phyloP scores from a whole-genome alignment of 2,329 filamentous ascomycete species.

The Coniochaeta sp. region DNA sequence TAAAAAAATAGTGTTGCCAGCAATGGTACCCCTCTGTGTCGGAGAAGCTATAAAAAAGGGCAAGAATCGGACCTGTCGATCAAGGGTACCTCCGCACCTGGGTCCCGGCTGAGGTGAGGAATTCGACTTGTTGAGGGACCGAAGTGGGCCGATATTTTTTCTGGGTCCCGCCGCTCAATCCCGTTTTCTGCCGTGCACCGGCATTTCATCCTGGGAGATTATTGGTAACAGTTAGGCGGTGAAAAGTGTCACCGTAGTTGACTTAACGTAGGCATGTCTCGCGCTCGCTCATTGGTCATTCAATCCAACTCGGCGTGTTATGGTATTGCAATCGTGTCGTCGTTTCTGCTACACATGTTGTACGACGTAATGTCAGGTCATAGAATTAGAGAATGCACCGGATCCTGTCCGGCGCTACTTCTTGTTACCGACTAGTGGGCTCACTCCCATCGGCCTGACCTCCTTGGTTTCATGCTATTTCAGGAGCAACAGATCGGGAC shows the following conservation, averaged over 20 bases:
- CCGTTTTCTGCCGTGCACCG: background rate
- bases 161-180: background rate
- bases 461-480: background rate
- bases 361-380: background rate
- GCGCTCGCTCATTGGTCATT: background rate
- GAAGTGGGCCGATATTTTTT: constrained; percentile 1
- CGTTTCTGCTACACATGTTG: background rate
- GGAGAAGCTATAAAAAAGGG: background rate
- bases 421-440: background rate
- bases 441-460: background rate
- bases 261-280: no score
- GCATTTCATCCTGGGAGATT: background rate
- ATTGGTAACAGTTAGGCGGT: background rate
- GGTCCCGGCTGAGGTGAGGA: background rate
- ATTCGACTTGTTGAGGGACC: background rate
- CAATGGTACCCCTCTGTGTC: background rate
- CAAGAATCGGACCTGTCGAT: background rate
- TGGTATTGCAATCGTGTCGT: background rate
- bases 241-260: background rate
- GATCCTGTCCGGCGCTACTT: background rate
- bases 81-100: background rate
- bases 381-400: background rate
- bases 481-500: background rate
- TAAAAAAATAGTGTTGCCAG: background rate
- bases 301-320: background rate